Percentiles rank a stretch among this genome's conserved stretches.
Conservation (phyloP, 371 early-diverging fungal species). For the Umbelopsis sp. region DNA sequence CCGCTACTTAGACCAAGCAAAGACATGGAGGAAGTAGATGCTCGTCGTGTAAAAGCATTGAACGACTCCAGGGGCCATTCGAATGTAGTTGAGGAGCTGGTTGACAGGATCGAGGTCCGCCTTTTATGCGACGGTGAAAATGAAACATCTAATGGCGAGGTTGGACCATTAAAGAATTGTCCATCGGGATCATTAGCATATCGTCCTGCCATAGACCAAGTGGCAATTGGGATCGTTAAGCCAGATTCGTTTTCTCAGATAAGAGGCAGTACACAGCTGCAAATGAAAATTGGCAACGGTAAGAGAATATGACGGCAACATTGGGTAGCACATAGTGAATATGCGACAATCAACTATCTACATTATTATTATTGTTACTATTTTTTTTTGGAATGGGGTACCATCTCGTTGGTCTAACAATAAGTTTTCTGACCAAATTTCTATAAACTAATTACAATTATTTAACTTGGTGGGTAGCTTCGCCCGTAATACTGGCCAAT, state of each 20-base stretch:
- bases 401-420: too few relatives aligned
- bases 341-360: too few relatives aligned
- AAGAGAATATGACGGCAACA: too few relatives aligned
- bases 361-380: too few relatives aligned
- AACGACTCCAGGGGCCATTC: conserved; percentile 15
- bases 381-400: too few relatives aligned
- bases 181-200: neutral
- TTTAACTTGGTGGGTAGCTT: neutral
- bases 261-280: too few relatives aligned
- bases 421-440: neutral
- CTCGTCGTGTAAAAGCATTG: conserved; percentile 21
- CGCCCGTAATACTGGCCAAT: conserved; percentile 24
- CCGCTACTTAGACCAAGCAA: neutral
- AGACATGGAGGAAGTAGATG: conserved; percentile 28
- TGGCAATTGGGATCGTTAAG: neutral
- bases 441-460: conserved; percentile 7
- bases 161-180: neutral
- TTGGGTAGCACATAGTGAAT: too few relatives aligned
- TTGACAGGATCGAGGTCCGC: conserved; percentile 9
- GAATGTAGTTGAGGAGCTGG: conserved; percentile 8
- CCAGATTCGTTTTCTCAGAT: neutral
- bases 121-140: conserved; percentile 6
- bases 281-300: too few relatives aligned
- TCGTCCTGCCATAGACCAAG: neutral
- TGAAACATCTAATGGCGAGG: conserved; percentile 3